A percentile compares a stretch with the other conserved stretches of the same genome.
Evolutionary conservation across 495 filamentous ascomycete genomes (phyloP).

Genomic region (Schizothecium vesticola): DNA sequence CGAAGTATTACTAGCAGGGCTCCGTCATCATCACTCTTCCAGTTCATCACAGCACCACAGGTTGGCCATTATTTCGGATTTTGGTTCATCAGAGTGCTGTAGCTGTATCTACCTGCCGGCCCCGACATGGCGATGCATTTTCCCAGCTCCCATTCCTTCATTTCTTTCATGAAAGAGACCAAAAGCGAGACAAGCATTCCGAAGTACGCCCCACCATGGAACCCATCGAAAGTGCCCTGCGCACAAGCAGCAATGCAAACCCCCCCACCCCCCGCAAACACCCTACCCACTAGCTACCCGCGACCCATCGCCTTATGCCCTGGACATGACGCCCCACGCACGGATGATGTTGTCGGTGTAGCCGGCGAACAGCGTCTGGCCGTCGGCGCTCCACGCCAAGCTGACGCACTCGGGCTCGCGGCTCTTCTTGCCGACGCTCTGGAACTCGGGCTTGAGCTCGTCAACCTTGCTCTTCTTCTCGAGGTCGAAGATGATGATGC

Average conservation of each 20-base stretch:
- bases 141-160: slow-evolving; percentile 31
- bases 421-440: slow-evolving; percentile 96
- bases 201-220: slow-evolving; percentile 38
- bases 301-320: slow-evolving; percentile 42
- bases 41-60: not conserved
- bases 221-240: slow-evolving; percentile 29
- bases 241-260: slow-evolving; percentile 25
- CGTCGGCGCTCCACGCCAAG: slow-evolving; percentile 95
- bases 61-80: slow-evolving; percentile 20
- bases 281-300: slow-evolving; percentile 19
- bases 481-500: slow-evolving; percentile 99
- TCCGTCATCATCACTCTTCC: not conserved
- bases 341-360: slow-evolving; percentile 99
- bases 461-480: slow-evolving; percentile 99
- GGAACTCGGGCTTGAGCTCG: slow-evolving; percentile 98
- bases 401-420: slow-evolving; percentile 96
- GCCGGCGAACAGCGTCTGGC: slow-evolving; percentile 97
- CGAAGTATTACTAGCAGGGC: no score
- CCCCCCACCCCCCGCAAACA: slow-evolving; percentile 14
- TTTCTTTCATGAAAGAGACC: slow-evolving; percentile 33
- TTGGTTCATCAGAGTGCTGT: slow-evolving; percentile 28
- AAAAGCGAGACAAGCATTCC: slow-evolving; percentile 37
- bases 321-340: slow-evolving; percentile 95
- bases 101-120: slow-evolving; percentile 27
- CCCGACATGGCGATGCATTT: slow-evolving; percentile 25